These are phyloP conservation scores for Fusarium mundagurra DNA, from an alignment of 2,329 filamentous ascomycete genomes.

Conservation along the genomic window DNA sequence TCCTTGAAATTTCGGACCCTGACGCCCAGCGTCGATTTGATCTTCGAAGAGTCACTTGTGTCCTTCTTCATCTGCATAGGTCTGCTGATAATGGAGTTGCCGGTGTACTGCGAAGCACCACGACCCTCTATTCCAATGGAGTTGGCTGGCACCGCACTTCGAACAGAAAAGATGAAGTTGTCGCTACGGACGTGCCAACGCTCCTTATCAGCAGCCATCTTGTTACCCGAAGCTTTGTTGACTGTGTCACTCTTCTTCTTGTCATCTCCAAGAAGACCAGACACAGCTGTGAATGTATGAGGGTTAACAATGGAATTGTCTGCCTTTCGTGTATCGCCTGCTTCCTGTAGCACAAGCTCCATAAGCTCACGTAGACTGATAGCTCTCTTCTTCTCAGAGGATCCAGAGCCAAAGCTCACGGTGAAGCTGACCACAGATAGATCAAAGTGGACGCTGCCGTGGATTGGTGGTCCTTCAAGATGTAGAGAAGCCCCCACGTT, in stretches of 20 bases:
- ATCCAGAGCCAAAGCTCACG: not conserved
- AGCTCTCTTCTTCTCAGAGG: fast-evolving
- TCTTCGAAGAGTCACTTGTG: fast-evolving
- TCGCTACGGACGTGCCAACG: not conserved
- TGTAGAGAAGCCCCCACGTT: fast-evolving
- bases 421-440: not conserved
- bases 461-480: not conserved
- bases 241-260: not conserved
- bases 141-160: not conserved
- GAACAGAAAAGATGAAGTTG: not conserved
- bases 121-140: not conserved
- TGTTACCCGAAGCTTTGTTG: fast-evolving
- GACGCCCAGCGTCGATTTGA: not conserved
- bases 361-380: not conserved
- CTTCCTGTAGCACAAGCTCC: not conserved
- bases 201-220: fast-evolving
- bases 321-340: not conserved
- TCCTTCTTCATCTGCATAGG: not conserved
- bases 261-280: not conserved
- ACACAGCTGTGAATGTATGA: not conserved
- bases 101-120: fast-evolving
- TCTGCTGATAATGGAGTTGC: not conserved
- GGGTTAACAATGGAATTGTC: not conserved
- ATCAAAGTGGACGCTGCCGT: not conserved
- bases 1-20: not conserved